These are phyloP conservation scores for Candida sanyaensis DNA, from an alignment of 1,139 yeast genomes.

Conservation along the genomic window DNA sequence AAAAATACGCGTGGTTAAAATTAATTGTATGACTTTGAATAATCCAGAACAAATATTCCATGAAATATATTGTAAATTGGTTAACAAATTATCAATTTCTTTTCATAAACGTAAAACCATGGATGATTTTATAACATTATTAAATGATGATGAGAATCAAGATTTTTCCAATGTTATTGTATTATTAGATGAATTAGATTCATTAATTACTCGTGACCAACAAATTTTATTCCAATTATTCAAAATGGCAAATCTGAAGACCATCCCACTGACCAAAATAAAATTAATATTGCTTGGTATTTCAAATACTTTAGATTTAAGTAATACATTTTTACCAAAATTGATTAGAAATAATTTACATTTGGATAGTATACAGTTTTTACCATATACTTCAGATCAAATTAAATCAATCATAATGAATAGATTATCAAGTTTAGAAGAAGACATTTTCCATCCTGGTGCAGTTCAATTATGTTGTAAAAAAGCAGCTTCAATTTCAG, in stretches of 20 bases:
- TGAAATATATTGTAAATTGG: slow-evolving; percentile 47
- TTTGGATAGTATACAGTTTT: slow-evolving; percentile 71
- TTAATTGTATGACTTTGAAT: slow-evolving; percentile 78
- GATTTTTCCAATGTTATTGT: slow-evolving; percentile 53
- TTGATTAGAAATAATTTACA: slow-evolving; percentile 68
- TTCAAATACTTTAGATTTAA: slow-evolving; percentile 89
- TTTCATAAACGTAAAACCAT: slow-evolving; percentile 26
- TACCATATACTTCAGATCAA: slow-evolving; percentile 82
- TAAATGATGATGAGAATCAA: slow-evolving; percentile 9
- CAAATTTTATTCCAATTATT: slow-evolving; percentile 79
- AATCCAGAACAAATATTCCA: slow-evolving; percentile 60
- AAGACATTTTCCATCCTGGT: slow-evolving; percentile 67
- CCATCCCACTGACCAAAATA: slow-evolving; percentile 30
- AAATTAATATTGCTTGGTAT: slow-evolving; percentile 76
- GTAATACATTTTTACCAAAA: slow-evolving; percentile 83
- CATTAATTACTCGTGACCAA: slow-evolving; percentile 69
- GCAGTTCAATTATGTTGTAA: slow-evolving; percentile 84
- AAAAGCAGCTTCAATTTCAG: slow-evolving; percentile 85
- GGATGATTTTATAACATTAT: slow-evolving; percentile 24
- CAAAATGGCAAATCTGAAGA: slow-evolving; percentile 55
- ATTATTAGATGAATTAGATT: slow-evolving; percentile 85
- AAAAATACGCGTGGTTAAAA: slow-evolving; percentile 40
- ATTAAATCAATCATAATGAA: slow-evolving; percentile 63
- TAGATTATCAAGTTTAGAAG: slow-evolving; percentile 44
- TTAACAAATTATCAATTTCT: slow-evolving; percentile 22